Evolutionary conservation across 164 flowering plant species (phyloP), one percentile per base, ranked within the genome.

Genomic region (Brasenia schreberi): DNA sequence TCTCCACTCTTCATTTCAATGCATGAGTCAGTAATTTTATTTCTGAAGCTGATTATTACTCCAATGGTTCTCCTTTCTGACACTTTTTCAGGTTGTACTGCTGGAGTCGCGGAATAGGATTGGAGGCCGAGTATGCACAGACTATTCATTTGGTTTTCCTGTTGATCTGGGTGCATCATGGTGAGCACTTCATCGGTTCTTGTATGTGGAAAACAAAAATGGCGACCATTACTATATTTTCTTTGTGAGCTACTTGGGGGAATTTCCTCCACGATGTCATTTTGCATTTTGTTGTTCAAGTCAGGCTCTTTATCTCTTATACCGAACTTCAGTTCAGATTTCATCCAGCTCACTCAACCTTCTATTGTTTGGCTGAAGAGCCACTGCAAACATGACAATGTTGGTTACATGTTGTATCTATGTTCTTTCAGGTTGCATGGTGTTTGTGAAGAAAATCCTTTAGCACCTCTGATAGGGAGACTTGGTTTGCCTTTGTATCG

Each of bases 81-180:
- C 33, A 7, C 18, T 59, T 11, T 14, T 18, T 58, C 74, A 94
- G 98, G 99, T 94, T 61, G 71, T 77, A 17, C 63, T 95, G 66
- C 70, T 95, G 76, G 97, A 91, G 77, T 91, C 97, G 5, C 81
- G 92, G 58, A 86, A 86, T 65, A 82, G 97, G 75, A 68, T 91
- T 78, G 97, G 97, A 67, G 97, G 97, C 19, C 80, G 97, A 42
- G 84, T 87, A 68, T 71, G 77, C 76, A 91, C 97, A 18, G 84
- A 91, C 72, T 85, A 80, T 72, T 82, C 93, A 19, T 89, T 89
- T 82, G 97, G 97, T 61, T 91, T 91, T 74, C 97, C 97, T 19
- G 84, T 91, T 65, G 97, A 91, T 71, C 75, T 91, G 70, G 97
- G 97, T 63, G 97, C 97, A 72, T 89, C 97, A 63, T 91, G 97